These are phyloP conservation scores for Coix lacrymajobi DNA, from an alignment of 176 grass and related monocot species.

Conservation along the genomic window DNA sequence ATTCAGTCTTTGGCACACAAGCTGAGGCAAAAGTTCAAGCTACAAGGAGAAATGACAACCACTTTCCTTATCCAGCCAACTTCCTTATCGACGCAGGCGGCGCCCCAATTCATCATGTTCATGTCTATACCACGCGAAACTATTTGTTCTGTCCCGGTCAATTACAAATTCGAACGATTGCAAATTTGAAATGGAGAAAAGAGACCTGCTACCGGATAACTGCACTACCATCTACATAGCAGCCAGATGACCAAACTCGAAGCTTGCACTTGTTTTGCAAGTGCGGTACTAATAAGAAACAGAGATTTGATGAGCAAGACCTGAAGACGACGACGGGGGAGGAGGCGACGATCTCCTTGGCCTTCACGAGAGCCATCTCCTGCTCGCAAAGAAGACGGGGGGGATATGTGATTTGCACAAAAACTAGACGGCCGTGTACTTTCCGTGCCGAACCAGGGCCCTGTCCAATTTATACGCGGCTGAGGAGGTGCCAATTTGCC, in stretches of 20 bases:
- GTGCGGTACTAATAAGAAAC: not conserved
- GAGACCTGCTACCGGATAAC: not conserved
- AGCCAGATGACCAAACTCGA: not conserved
- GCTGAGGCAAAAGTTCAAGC: not conserved
- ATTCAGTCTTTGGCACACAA: not conserved
- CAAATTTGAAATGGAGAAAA: not conserved
- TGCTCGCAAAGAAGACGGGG: not conserved
- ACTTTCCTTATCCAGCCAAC: not conserved
- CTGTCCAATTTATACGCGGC: not conserved
- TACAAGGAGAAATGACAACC: not conserved
- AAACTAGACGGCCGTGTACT: not conserved
- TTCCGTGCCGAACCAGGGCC: not conserved
- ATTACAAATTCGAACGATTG: not conserved
- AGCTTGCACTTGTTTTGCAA: not conserved
- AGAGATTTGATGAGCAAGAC: not conserved
- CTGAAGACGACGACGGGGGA: slow-evolving; percentile 52
- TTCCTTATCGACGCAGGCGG: not conserved
- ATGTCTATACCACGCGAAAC: not conserved
- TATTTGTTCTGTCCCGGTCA: not conserved
- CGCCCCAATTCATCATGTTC: not conserved
- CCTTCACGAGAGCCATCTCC: slow-evolving; percentile 48
- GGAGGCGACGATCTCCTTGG: slow-evolving; percentile 46
- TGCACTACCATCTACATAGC: not conserved
- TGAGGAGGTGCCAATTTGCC: not conserved
- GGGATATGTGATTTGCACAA: not conserved